A percentile compares a stretch with the other conserved stretches of the same genome.
These are phyloP conservation scores for Acephala macrosclerotiorum DNA, from an alignment of 2,329 filamentous ascomycete species.

Conservation along the genomic window DNA sequence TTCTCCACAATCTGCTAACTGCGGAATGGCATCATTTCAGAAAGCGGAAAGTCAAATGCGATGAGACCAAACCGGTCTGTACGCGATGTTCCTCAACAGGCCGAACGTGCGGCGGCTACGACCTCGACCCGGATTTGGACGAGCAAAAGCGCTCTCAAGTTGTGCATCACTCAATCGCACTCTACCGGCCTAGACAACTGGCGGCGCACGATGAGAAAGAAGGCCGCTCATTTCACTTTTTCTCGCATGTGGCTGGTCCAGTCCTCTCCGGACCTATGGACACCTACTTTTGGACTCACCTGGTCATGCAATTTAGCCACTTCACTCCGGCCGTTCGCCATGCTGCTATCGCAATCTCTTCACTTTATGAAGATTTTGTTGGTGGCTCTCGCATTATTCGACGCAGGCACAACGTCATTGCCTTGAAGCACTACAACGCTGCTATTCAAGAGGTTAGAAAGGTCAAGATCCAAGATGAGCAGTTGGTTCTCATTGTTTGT, in stretches of 20 bases:
- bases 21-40: background rate
- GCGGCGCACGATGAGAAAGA: background rate
- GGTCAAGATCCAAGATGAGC: background rate
- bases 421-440: conserved; percentile 2
- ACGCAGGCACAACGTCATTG: background rate
- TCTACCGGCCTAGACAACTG: background rate
- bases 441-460: background rate
- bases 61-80: background rate
- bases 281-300: conserved; percentile 1
- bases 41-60: conserved; percentile 1
- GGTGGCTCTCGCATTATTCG: background rate
- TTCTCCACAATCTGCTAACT: background rate
- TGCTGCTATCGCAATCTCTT: background rate
- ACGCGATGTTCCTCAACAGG: background rate
- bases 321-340: background rate
- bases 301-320: conserved; percentile 1
- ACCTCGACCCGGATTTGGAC: background rate
- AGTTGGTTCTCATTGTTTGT: background rate
- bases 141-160: background rate
- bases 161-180: background rate
- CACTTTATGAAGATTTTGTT: background rate
- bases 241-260: background rate
- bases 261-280: background rate
- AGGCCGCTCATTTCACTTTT: background rate
- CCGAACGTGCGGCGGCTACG: background rate